Conservation (phyloP, 1,284 basidiomycete genomes). For the Sparassis latifolia region DNA sequence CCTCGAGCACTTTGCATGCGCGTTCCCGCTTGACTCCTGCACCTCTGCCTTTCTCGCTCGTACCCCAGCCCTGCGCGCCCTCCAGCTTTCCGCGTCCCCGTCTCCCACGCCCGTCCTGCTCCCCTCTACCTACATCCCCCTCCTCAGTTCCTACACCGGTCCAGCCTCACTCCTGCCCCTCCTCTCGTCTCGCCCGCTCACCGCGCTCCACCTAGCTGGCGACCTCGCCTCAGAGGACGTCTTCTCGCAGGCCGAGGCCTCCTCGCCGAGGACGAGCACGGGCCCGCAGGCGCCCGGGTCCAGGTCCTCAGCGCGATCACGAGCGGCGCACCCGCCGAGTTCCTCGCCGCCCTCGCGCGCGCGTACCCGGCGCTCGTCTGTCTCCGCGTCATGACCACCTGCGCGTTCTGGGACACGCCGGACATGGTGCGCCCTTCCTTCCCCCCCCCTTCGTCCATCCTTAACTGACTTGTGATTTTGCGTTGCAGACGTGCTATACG, state of each 20-base stretch:
- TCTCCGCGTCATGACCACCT: slow-evolving; percentile 29
- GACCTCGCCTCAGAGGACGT: slow-evolving; percentile 50
- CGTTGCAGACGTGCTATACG: slow-evolving; percentile 50
- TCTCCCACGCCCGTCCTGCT: slow-evolving; percentile 12
- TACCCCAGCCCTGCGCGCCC: slow-evolving; percentile 42
- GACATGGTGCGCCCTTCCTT: slow-evolving; percentile 24
- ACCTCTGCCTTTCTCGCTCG: slow-evolving; percentile 50
- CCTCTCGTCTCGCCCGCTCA: slow-evolving; percentile 57
- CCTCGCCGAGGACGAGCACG: slow-evolving; percentile 15
- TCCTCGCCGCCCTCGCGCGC: slow-evolving; percentile 27
- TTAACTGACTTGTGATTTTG: too few relatives aligned
- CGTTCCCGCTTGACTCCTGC: slow-evolving; percentile 51
- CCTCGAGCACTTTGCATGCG: slow-evolving; percentile 48
- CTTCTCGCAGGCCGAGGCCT: slow-evolving; percentile 35
- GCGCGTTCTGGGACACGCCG: slow-evolving; percentile 25
- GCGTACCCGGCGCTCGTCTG: slow-evolving; percentile 27
- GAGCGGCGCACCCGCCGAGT: slow-evolving; percentile 25
- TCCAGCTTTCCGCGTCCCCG: slow-evolving; percentile 31
- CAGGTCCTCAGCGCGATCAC: slow-evolving; percentile 30
- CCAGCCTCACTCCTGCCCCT: slow-evolving; percentile 49
- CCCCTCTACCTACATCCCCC: slow-evolving; percentile 37
- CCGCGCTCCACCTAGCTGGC: slow-evolving; percentile 52
- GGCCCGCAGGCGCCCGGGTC: slow-evolving; percentile 9
- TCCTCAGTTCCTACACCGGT: slow-evolving; percentile 52
- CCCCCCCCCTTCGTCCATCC: neutral